These are phyloP conservation scores for Gossypium trilobum DNA, from an alignment of 441 rosid species.

Conservation along the genomic window DNA sequence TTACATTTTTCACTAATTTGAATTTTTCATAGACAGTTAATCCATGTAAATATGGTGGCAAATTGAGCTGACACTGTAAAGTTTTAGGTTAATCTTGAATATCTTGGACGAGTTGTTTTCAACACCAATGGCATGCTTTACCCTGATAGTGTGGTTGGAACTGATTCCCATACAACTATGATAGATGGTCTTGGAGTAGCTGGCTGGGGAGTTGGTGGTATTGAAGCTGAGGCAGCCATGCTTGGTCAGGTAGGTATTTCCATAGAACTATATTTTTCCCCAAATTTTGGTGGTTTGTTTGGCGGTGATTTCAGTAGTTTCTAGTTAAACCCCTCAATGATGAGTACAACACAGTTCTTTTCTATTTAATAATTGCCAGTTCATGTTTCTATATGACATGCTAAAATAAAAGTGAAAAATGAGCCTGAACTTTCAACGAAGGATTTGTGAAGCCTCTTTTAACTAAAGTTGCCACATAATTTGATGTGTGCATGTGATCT, in stretches of 20 bases:
- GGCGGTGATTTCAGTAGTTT: background rate
- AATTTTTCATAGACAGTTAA: background rate
- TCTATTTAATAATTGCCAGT: background rate
- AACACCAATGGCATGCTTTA: constrained; percentile 64
- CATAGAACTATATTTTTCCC: background rate
- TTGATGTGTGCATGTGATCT: background rate
- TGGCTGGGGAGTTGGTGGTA: constrained; percentile 99
- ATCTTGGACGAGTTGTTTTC: constrained; percentile 94
- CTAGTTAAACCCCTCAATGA: background rate
- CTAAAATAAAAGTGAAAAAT: background rate
- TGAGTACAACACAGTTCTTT: background rate
- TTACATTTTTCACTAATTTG: background rate
- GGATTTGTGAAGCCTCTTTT: background rate
- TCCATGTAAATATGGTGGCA: constrained; percentile 3
- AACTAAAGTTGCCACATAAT: background rate
- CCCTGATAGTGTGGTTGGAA: constrained; percentile 98
- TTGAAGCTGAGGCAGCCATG: constrained; percentile 97
- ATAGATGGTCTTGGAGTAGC: constrained; percentile 97
- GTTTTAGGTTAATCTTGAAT: constrained; percentile 91
- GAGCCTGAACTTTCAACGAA: background rate
- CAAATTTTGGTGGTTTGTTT: background rate
- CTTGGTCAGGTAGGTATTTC: constrained; percentile 81
- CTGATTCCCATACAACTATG: constrained; percentile 99
- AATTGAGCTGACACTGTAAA: constrained; percentile 16
- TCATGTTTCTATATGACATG: background rate